Evolutionary conservation across 176 grass and related monocot genomes (phyloP).

Genomic region (Pontederia crassipes): DNA sequence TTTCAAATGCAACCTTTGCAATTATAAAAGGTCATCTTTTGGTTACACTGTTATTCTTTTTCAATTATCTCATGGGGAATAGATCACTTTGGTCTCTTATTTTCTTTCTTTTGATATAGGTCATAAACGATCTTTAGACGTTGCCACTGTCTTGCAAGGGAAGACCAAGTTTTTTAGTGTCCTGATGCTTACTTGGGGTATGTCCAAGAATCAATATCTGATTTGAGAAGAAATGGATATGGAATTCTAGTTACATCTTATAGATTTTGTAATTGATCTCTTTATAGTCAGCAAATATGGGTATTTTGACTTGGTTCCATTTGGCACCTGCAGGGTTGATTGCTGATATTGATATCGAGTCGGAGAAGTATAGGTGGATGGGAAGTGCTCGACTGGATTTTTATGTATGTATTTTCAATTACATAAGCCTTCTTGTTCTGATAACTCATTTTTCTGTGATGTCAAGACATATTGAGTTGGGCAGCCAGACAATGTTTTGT

Average conservation of each 20-base stretch:
- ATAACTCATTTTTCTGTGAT: no score
- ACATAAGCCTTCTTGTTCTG: no score
- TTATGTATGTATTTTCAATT: slow-evolving; percentile 36
- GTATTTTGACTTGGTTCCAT: slow-evolving; percentile 3
- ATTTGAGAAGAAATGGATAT: neutral
- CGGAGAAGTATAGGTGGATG: slow-evolving; percentile 84
- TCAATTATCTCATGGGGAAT: neutral
- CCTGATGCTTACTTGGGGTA: slow-evolving; percentile 81
- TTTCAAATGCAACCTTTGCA: slow-evolving; percentile 59
- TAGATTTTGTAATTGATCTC: neutral
- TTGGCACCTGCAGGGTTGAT: slow-evolving; percentile 45
- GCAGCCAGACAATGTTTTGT: no score
- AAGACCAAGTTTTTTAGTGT: slow-evolving; percentile 57
- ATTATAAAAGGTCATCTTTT: slow-evolving; percentile 56
- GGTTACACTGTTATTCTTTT: neutral
- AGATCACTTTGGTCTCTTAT: neutral
- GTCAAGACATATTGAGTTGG: no score
- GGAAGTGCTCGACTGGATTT: slow-evolving; percentile 73
- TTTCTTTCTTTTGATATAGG: slow-evolving; percentile 27
- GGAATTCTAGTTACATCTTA: neutral
- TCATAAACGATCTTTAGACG: slow-evolving; percentile 56
- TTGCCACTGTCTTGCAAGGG: slow-evolving; percentile 55
- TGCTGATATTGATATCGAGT: slow-evolving; percentile 79
- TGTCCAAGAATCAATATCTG: neutral
- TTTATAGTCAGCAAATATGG: neutral